These are phyloP conservation scores for Rhipidocladum racemiflorum DNA, from an alignment of 176 grass and related monocot genomes.

Conservation along the genomic window DNA sequence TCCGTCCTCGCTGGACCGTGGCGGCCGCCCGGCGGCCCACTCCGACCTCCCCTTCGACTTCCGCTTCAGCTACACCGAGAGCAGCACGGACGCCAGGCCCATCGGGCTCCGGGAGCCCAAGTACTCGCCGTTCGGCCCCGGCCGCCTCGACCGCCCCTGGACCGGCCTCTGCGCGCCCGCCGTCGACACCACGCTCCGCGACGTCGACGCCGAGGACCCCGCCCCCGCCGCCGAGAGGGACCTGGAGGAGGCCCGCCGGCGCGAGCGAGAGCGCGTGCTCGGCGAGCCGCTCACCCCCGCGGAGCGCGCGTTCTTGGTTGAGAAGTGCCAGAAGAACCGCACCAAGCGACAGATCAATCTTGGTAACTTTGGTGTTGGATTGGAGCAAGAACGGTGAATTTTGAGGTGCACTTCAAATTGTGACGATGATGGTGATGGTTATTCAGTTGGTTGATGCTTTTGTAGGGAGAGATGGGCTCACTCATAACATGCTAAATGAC, in stretches of 20 bases:
- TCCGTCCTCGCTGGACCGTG: constrained; percentile 47
- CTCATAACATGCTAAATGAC: constrained; percentile 98
- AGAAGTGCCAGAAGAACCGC: constrained; percentile 65
- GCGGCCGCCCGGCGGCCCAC: constrained; percentile 36
- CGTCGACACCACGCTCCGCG: constrained; percentile 57
- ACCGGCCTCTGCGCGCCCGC: constrained; percentile 74
- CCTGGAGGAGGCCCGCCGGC: constrained; percentile 42
- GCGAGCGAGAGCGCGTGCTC: constrained; percentile 53
- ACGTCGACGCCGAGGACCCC: constrained; percentile 46
- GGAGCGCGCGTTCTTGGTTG: constrained; percentile 50
- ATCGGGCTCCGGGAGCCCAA: constrained; percentile 83
- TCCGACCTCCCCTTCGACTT: constrained; percentile 87
- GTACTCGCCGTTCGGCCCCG: constrained; percentile 91
- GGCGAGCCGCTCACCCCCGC: constrained; percentile 67
- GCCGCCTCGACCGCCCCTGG: constrained; percentile 79
- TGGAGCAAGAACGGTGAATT: neutral
- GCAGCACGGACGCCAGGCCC: constrained; percentile 48
- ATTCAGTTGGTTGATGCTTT: neutral
- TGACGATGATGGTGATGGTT: neutral
- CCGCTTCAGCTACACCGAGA: constrained; percentile 94
- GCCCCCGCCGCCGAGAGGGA: constrained; percentile 39
- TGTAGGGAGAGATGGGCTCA: constrained; percentile 90
- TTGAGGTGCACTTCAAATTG: neutral
- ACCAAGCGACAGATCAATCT: constrained; percentile 87
- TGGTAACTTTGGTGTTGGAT: constrained; percentile 34